A percentile compares a stretch with the other conserved stretches of the same genome.
Evolutionary conservation across 139 green algal species (phyloP).

Genomic region (Haematococcus sp.): DNA sequence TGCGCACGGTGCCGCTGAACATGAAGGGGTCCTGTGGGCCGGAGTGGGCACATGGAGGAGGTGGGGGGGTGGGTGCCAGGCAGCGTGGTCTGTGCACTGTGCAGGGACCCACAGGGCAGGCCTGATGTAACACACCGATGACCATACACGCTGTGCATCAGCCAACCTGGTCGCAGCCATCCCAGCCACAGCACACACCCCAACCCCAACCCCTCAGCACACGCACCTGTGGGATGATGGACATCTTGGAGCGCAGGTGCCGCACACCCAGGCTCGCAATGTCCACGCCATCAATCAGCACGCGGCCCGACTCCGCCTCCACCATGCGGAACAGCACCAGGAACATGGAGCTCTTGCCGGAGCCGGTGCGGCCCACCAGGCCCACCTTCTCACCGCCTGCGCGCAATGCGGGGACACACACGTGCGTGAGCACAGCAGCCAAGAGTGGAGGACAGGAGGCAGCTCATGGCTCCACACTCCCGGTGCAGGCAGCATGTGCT

Average conservation of each 20-base stretch:
- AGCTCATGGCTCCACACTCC: too few species aligned
- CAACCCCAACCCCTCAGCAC: not conserved
- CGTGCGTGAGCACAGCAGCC: too few species aligned
- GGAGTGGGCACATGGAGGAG: not conserved
- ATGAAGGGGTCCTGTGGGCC: constrained; percentile 82
- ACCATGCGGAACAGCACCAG: constrained; percentile 85
- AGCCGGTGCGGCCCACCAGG: constrained; percentile 86
- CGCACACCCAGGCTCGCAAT: constrained; percentile 68
- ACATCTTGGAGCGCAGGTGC: constrained; percentile 71
- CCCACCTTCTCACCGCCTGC: constrained; percentile 42
- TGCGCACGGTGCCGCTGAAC: constrained; percentile 84
- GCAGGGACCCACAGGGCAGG: too few species aligned
- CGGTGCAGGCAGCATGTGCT: too few species aligned
- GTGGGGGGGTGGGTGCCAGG: too few species aligned
- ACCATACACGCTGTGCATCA: too few species aligned
- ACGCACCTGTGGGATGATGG: constrained; percentile 79
- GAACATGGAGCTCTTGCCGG: constrained; percentile 84
- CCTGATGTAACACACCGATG: too few species aligned
- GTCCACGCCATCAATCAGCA: constrained; percentile 85
- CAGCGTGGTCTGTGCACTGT: too few species aligned
- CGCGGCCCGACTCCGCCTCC: constrained; percentile 65
- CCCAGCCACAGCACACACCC: not conserved
- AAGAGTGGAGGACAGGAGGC: too few species aligned
- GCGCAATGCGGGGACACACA: too few species aligned
- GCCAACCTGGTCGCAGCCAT: too few species aligned